Evolutionary conservation across 495 filamentous ascomycete genomes (phyloP).

Genomic region (Trichoderma orchidacearum): DNA sequence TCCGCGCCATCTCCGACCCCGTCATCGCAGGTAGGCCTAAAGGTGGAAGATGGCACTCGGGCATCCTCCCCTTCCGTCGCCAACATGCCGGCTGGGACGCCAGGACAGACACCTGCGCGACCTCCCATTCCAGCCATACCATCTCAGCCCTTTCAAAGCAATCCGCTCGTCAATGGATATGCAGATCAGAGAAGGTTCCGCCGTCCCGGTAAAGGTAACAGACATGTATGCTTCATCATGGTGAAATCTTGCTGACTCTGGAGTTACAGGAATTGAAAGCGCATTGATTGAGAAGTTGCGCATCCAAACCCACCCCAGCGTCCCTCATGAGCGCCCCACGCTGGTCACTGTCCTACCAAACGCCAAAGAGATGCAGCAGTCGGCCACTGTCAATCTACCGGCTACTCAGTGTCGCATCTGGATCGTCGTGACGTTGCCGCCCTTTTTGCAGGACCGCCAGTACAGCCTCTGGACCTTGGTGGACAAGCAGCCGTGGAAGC

Average conservation of each 20-base stretch:
- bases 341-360: conserved; percentile 46
- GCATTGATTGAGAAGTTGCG: conserved; percentile 53
- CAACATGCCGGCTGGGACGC: conserved; percentile 9
- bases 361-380: conserved; percentile 47
- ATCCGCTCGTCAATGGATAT: conserved; percentile 18
- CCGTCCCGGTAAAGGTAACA: conserved; percentile 45
- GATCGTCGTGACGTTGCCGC: conserved; percentile 44
- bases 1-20: conserved; percentile 35
- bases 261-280: conserved; percentile 22
- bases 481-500: conserved; percentile 30
- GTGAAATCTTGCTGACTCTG: conserved; percentile 4
- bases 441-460: conserved; percentile 38
- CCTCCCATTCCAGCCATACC: conserved; percentile 14
- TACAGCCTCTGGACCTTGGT: conserved; percentile 48
- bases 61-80: conserved; percentile 4
- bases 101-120: conserved; percentile 4
- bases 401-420: conserved; percentile 49
- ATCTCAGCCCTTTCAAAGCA: conserved; percentile 14
- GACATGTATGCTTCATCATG: too few relatives aligned
- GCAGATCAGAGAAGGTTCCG: conserved; percentile 13
- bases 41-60: conserved; percentile 21
- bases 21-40: conserved; percentile 19
- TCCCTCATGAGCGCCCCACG: conserved; percentile 40
- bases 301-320: conserved; percentile 49
- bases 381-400: conserved; percentile 51